phyloP scores from a whole-genome alignment of 2,329 filamentous ascomycete species.

The Verticillium nonalfalfae region DNA sequence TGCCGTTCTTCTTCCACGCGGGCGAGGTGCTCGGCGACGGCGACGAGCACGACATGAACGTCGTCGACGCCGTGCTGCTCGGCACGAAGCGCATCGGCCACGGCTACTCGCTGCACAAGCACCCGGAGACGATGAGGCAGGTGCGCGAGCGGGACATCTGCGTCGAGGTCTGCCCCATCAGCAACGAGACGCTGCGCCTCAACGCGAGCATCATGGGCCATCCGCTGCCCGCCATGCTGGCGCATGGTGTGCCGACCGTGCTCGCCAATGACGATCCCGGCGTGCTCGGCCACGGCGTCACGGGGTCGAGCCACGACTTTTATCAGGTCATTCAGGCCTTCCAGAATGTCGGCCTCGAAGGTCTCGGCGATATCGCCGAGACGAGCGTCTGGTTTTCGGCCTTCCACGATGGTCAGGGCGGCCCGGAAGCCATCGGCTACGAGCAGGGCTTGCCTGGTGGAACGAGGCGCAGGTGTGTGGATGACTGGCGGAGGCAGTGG shows the following conservation, averaged over 20 bases:
- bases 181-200: conserved; percentile 70
- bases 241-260: conserved; percentile 68
- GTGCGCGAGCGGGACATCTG: conserved; percentile 76
- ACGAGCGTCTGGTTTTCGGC: conserved; percentile 79
- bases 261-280: conserved; percentile 79
- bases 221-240: conserved; percentile 68
- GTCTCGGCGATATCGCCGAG: conserved; percentile 72
- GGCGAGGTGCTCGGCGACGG: conserved; percentile 69
- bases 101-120: conserved; percentile 74
- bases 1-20: conserved; percentile 86
- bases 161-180: conserved; percentile 68
- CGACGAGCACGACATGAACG: conserved; percentile 56
- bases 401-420: conserved; percentile 59
- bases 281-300: conserved; percentile 67
- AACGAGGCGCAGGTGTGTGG: conserved; percentile 57
- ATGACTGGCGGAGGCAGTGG: conserved; percentile 68
- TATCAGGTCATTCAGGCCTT: conserved; percentile 81
- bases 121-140: conserved; percentile 73
- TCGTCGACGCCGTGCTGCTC: conserved; percentile 73
- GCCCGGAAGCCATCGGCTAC: not conserved
- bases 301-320: conserved; percentile 78
- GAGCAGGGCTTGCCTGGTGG: conserved; percentile 31
- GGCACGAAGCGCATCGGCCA: conserved; percentile 77
- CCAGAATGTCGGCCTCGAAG: conserved; percentile 74
- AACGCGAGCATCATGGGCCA: conserved; percentile 66